phyloP scores from a whole-genome alignment of 2,329 filamentous ascomycete genomes.

The Cercospora sojina region DNA sequence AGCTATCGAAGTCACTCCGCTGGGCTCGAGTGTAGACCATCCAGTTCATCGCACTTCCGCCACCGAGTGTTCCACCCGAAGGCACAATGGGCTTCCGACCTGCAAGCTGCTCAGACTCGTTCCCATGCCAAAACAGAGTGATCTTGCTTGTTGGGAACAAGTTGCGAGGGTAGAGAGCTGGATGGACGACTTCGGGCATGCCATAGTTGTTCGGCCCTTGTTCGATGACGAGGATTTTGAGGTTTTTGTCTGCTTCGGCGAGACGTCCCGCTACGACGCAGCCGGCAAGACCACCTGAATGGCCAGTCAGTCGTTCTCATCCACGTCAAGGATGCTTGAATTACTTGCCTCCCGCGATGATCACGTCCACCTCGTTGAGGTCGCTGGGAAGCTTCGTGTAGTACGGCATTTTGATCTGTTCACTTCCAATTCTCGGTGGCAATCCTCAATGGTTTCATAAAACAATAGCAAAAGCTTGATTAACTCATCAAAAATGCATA shows the following conservation, averaged over 20 bases:
- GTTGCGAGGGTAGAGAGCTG: conserved; percentile 52
- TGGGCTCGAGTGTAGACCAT: conserved; percentile 49
- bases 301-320: no score
- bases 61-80: conserved; percentile 57
- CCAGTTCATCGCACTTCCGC: conserved; percentile 50
- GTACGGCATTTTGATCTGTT: conserved; percentile 18
- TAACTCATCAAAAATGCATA: background rate
- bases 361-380: conserved; percentile 22
- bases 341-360: conserved; percentile 27
- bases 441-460: background rate
- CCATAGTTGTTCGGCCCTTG: conserved; percentile 55
- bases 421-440: no score
- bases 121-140: conserved; percentile 54
- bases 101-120: conserved; percentile 48
- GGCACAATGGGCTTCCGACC: conserved; percentile 48
- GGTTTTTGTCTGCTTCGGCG: conserved; percentile 50
- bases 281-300: conserved; percentile 50
- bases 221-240: conserved; percentile 56
- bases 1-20: conserved; percentile 52
- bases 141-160: conserved; percentile 52
- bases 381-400: conserved; percentile 21
- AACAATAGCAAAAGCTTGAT: background rate
- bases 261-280: conserved; percentile 53
- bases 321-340: no score
- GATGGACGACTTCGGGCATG: conserved; percentile 52